Conservation (phyloP, 495 filamentous ascomycete genomes). For the Penicillium soppii region DNA sequence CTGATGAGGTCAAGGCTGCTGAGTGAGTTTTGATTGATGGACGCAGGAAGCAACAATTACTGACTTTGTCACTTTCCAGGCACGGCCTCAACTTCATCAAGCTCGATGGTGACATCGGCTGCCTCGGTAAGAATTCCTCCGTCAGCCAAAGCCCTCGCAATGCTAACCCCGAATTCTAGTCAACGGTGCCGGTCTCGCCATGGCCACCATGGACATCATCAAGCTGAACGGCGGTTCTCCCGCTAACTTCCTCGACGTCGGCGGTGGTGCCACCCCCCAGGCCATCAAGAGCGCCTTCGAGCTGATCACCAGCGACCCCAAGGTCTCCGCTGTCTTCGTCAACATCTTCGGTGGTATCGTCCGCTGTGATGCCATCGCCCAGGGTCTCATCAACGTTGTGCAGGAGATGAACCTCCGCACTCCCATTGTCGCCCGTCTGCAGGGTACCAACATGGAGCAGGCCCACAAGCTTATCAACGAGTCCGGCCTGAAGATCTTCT, state of each 20-base stretch:
- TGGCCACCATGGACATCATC: slow-evolving; percentile 99
- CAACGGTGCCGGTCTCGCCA: slow-evolving; percentile 97
- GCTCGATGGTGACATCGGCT: slow-evolving; percentile 98
- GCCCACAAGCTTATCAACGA: slow-evolving; percentile 96
- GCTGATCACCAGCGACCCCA: slow-evolving; percentile 96
- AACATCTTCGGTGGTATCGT: slow-evolving; percentile 99
- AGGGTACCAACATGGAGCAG: slow-evolving; percentile 98
- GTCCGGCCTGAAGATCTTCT: slow-evolving; percentile 98
- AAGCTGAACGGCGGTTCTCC: slow-evolving; percentile 96
- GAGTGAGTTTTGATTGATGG: slow-evolving; percentile 53
- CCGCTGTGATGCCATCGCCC: slow-evolving; percentile 94
- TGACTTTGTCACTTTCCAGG: slow-evolving; percentile 33
- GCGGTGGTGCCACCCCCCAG: slow-evolving; percentile 92
- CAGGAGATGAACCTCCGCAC: slow-evolving; percentile 91
- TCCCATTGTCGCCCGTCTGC: slow-evolving; percentile 92
- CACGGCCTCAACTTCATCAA: slow-evolving; percentile 98
- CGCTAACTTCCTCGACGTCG: slow-evolving; percentile 98
- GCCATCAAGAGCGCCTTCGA: slow-evolving; percentile 97
- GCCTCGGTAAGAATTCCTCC: slow-evolving; percentile 54
- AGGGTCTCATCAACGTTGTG: slow-evolving; percentile 92
- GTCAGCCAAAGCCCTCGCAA: not conserved
- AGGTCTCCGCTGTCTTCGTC: slow-evolving; percentile 98
- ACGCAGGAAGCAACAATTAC: not conserved
- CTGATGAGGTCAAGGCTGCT: slow-evolving; percentile 95
- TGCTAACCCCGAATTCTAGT: slow-evolving; percentile 48